phyloP scores from a whole-genome alignment of 805 yeast species.

The Nematodospora valgi region DNA sequence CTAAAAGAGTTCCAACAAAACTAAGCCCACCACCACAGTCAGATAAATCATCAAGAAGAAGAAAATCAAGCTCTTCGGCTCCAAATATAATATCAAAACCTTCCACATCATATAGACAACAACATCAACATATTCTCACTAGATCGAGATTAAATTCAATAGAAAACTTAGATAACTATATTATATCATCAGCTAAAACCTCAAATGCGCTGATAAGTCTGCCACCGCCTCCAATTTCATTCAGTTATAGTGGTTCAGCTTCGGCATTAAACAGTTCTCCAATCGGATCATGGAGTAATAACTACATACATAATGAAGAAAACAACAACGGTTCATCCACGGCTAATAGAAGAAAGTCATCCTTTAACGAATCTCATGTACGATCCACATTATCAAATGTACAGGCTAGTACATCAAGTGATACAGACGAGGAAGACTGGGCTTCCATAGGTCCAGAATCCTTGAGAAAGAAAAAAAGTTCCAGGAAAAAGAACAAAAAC shows the following conservation, averaged over 20 bases:
- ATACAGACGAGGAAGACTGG: slow-evolving; percentile 99
- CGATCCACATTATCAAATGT: slow-evolving; percentile 22
- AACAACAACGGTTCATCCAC: not conserved
- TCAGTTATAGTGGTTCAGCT: not conserved
- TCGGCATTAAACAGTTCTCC: not conserved
- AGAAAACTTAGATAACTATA: slow-evolving; percentile 41
- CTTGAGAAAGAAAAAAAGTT: slow-evolving; percentile 36
- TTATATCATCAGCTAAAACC: slow-evolving; percentile 37
- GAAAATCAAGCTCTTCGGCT: slow-evolving; percentile 26
- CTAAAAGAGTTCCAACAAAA: slow-evolving; percentile 39
- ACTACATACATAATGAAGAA: not conserved
- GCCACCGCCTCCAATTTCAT: slow-evolving; percentile 24
- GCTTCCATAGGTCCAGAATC: slow-evolving; percentile 78
- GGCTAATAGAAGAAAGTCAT: slow-evolving; percentile 29
- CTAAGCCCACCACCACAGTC: slow-evolving; percentile 34
- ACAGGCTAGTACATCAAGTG: slow-evolving; percentile 21
- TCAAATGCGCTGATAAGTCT: slow-evolving; percentile 31
- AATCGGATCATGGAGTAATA: slow-evolving; percentile 1
- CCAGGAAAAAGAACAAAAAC: not conserved
- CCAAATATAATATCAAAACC: slow-evolving; percentile 8
- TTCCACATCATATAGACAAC: slow-evolving; percentile 16
- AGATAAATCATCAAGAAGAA: slow-evolving; percentile 17
- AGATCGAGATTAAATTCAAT: slow-evolving; percentile 40
- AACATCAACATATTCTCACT: slow-evolving; percentile 31
- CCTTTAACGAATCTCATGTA: slow-evolving; percentile 39